Percentiles rank a stretch among this genome's conserved stretches.
Conservation (phyloP, 2,329 filamentous ascomycete genomes). For the Penicillium sp. region DNA sequence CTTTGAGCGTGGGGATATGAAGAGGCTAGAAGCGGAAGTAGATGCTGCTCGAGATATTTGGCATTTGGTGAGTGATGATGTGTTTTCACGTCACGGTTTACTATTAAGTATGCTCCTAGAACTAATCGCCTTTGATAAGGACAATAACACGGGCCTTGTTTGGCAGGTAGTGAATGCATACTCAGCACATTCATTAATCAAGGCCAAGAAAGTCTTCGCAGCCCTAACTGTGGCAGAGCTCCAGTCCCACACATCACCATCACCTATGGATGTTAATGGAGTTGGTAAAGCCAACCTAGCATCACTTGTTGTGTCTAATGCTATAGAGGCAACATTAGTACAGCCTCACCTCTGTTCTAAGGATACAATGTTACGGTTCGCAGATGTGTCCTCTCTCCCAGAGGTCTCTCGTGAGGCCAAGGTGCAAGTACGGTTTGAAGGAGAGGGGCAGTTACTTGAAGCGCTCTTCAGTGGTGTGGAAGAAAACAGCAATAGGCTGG, state of each 20-base stretch:
- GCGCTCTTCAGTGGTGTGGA: constrained; percentile 53
- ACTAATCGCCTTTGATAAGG: constrained; percentile 40
- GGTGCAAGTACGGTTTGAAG: constrained; percentile 45
- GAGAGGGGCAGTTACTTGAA: constrained; percentile 53
- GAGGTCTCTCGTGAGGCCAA: constrained; percentile 38
- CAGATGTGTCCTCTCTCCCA: constrained; percentile 31
- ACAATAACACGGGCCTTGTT: constrained; percentile 73
- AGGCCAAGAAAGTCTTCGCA: constrained; percentile 71
- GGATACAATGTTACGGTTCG: constrained; percentile 57
- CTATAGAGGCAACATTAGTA: constrained; percentile 53
- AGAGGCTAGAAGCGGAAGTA: constrained; percentile 64
- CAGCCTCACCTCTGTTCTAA: constrained; percentile 38
- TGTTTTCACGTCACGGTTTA: not conserved
- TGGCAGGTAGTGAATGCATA: constrained; percentile 69
- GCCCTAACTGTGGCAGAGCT: constrained; percentile 58
- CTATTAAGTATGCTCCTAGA: not conserved
- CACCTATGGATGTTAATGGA: constrained; percentile 19
- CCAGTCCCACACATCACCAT: constrained; percentile 32
- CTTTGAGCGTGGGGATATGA: constrained; percentile 63
- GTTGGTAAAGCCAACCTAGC: constrained; percentile 38
- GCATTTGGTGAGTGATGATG: constrained; percentile 49
- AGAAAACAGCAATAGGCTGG: constrained; percentile 56
- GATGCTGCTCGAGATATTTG: constrained; percentile 62
- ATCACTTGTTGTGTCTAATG: constrained; percentile 51
- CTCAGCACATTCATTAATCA: constrained; percentile 72